Percentiles rank a stretch among this genome's conserved stretches.
Evolutionary conservation across 306 rosid genomes (phyloP).

Genomic region (Cucurbita maxima): DNA sequence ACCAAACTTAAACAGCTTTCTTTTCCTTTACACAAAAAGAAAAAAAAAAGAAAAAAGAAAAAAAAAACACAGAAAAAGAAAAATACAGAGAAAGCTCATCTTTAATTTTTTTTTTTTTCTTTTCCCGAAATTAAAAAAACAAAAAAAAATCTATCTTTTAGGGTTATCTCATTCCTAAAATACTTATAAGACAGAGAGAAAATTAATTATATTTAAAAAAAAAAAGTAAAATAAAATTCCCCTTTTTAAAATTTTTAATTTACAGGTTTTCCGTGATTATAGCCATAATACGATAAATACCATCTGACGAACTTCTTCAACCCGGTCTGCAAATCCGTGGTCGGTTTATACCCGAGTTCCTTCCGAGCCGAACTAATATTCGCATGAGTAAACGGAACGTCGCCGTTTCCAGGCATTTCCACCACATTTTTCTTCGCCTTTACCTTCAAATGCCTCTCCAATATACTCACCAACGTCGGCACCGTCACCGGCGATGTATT

Average conservation of each 20-base stretch:
- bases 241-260: background rate
- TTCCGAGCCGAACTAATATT: constrained; percentile 43
- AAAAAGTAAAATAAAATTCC: background rate
- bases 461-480: constrained; percentile 40
- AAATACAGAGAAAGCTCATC: background rate
- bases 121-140: background rate
- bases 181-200: background rate
- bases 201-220: background rate
- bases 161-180: background rate
- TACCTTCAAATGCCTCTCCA: constrained; percentile 46
- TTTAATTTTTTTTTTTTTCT: background rate
- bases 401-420: constrained; percentile 80
- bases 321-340: constrained; percentile 64
- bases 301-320: constrained; percentile 59
- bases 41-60: background rate
- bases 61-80: background rate
- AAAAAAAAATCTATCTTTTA: background rate
- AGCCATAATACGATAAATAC: constrained; percentile 61
- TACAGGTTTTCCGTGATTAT: constrained; percentile 39
- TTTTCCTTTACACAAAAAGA: background rate
- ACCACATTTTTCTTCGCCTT: constrained; percentile 48
- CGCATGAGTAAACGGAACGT: constrained; percentile 64
- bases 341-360: constrained; percentile 52
- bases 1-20: background rate
- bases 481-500: constrained; percentile 68